A percentile compares a stretch with the other conserved stretches of the same genome.
Conservation (phyloP, 2,329 filamentous ascomycete species). For the Penicillium janthinellum region DNA sequence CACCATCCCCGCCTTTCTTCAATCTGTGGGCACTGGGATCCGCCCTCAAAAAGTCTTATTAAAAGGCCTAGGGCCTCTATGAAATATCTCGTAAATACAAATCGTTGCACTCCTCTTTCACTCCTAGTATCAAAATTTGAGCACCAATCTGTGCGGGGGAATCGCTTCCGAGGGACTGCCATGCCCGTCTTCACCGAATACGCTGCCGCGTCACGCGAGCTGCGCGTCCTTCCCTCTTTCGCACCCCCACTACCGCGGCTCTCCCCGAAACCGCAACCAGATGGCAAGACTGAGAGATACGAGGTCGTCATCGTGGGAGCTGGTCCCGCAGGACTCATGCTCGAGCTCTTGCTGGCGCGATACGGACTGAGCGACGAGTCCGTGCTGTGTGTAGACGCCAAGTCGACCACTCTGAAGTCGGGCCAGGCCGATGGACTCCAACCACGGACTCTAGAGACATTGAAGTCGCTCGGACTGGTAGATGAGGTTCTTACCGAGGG, state of each 20-base stretch:
- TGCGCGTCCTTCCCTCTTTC: conserved; percentile 45
- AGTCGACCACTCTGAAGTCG: conserved; percentile 41
- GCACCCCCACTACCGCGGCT: conserved; percentile 43
- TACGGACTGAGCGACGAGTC: conserved; percentile 47
- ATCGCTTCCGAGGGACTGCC: background rate
- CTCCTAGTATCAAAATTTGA: no score
- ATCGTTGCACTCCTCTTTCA: background rate
- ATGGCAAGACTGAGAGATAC: conserved; percentile 35
- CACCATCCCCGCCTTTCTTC: conserved; percentile 8
- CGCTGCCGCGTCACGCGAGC: conserved; percentile 38
- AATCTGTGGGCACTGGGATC: background rate
- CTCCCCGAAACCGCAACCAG: conserved; percentile 23
- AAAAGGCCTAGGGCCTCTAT: background rate
- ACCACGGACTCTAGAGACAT: conserved; percentile 47
- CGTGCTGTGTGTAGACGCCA: conserved; percentile 48
- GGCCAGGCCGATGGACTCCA: conserved; percentile 50
- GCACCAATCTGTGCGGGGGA: background rate
- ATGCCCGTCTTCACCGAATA: conserved; percentile 48
- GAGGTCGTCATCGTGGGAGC: conserved; percentile 48
- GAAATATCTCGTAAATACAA: background rate
- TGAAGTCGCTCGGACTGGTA: conserved; percentile 45
- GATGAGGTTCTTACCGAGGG: conserved; percentile 44
- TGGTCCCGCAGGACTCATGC: conserved; percentile 48
- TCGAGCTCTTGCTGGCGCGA: conserved; percentile 46
- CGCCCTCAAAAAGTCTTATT: background rate